Base-by-base conservation (phyloP, 345 rosid genomes). In the Odontarrhena argentea region DNA sequence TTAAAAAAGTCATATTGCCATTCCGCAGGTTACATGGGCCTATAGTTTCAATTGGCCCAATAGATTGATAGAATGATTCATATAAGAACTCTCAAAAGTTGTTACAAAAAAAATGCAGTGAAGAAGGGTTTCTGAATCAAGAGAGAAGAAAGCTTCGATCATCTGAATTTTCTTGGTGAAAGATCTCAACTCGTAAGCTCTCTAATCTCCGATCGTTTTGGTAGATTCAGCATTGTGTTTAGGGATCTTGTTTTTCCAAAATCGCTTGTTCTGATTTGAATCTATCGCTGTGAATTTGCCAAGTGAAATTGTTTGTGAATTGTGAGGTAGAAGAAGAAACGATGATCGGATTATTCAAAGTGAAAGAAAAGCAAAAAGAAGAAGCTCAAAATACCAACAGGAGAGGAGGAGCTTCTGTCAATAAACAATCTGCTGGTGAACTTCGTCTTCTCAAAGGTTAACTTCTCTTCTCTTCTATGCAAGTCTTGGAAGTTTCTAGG, bases 401-500 rank as follows among this genome's bases (percentile, higher is more conserved):
- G 38, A 86, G 82, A 51, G 81, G 80, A 52, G 59, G 66, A 26
- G 50, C 71, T 43, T 74, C 82, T 15, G 35, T 60, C 18, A 89
- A 81, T 70, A 87, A 79, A 76, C 89, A 85, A 83, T 76, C 81
- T 54, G 86, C 96, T 55, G 91, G 96, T 18, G 96, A 91, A 69
- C 80, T 91, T 70, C 96, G 94, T 72, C 86, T 91, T 69, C 81
- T 85, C 58, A 91, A 83, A 87, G 96, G 97, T 91, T 64, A 12
- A 24, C 53, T 30, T 65, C 40, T 40, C 45, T 44, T 6, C 30
- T 8, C 4, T 4, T 28, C 6, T 1, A 3, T 32, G 4, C 3
- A 4, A 6, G 7, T 5, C 7, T 32, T 32, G 7, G 4, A 1
- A 32, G 4, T 4, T 6, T 6, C 36, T 32, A 32, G 36, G 55